These are phyloP conservation scores for Xerocomus amazonicus DNA, from an alignment of 1,284 basidiomycete genomes.

Conservation along the genomic window DNA sequence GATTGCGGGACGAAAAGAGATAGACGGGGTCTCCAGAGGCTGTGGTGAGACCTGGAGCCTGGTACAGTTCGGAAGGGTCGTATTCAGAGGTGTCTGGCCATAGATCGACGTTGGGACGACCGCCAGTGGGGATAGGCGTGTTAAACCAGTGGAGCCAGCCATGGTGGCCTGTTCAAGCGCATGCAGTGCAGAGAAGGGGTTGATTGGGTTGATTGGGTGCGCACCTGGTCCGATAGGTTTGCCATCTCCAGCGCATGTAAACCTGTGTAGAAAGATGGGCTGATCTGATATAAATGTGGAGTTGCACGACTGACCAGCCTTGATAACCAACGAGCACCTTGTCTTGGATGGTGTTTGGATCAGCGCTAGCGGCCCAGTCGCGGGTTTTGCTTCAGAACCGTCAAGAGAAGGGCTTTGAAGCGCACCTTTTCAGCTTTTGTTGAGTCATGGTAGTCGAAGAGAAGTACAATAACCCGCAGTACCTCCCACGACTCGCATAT, in stretches of 20 bases:
- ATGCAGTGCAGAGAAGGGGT: background rate
- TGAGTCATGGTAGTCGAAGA: background rate
- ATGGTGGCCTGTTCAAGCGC: constrained; percentile 51
- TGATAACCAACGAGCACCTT: constrained; percentile 82
- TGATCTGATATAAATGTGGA: background rate
- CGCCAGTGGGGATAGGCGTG: constrained; percentile 59
- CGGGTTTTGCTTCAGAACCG: background rate
- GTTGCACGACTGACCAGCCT: constrained; percentile 62
- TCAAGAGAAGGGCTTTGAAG: background rate
- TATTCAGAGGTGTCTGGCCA: constrained; percentile 75
- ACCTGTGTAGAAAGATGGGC: constrained; percentile 46
- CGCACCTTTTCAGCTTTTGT: constrained; percentile 15
- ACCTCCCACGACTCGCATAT: constrained; percentile 19
- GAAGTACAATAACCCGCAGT: background rate
- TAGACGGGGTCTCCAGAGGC: constrained; percentile 53
- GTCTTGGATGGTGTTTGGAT: constrained; percentile 60
- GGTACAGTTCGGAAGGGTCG: constrained; percentile 63
- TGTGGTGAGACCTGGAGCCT: constrained; percentile 59
- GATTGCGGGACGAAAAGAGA: constrained; percentile 72
- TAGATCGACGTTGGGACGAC: constrained; percentile 63
- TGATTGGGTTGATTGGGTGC: constrained; percentile 1
- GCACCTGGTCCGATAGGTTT: constrained; percentile 56
- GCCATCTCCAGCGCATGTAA: constrained; percentile 67
- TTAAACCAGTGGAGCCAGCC: constrained; percentile 84
- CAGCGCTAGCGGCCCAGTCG: constrained; percentile 30